These are phyloP conservation scores for Tuber indicum DNA, from an alignment of 495 filamentous ascomycete species.

Conservation along the genomic window DNA sequence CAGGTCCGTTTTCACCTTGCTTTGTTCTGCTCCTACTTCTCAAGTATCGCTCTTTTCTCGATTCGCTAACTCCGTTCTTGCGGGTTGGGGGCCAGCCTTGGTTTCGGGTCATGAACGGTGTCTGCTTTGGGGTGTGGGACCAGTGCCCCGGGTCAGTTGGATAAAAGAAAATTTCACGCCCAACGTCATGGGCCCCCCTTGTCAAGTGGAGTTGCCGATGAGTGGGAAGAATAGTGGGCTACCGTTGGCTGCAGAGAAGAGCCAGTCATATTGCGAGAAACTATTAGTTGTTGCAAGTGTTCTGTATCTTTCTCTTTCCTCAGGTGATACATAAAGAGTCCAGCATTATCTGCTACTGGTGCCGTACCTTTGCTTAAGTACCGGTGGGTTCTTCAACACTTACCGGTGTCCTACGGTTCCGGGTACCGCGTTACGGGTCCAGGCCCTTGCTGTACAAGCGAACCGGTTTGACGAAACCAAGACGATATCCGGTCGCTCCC, in stretches of 20 bases:
- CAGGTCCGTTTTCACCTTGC: not conserved
- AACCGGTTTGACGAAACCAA: not conserved
- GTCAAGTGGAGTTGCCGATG: conserved; percentile 6
- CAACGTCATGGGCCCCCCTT: conserved; percentile 33
- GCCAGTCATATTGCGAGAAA: not conserved
- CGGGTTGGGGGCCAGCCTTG: conserved; percentile 37
- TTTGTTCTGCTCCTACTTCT: not conserved
- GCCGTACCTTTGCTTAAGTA: not conserved
- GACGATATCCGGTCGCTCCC: not conserved
- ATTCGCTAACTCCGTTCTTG: conserved; percentile 30
- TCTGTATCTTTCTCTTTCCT: not conserved
- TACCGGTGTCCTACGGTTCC: not conserved
- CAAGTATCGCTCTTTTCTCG: not conserved
- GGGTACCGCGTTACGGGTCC: not conserved
- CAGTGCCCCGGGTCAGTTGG: conserved; percentile 25
- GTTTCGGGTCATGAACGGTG: conserved; percentile 31
- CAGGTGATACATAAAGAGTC: not conserved
- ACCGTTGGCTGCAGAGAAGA: not conserved
- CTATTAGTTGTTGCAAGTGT: not conserved
- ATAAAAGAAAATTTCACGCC: conserved; percentile 29
- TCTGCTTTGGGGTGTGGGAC: conserved; percentile 31
- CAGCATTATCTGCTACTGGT: not conserved
- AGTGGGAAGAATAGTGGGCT: not conserved
- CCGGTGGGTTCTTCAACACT: not conserved
- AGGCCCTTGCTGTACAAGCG: not conserved